Evolutionary conservation across 331 rosid genomes (phyloP), one percentile per base, ranked within the genome.

Genomic region (Quercus phellos): DNA sequence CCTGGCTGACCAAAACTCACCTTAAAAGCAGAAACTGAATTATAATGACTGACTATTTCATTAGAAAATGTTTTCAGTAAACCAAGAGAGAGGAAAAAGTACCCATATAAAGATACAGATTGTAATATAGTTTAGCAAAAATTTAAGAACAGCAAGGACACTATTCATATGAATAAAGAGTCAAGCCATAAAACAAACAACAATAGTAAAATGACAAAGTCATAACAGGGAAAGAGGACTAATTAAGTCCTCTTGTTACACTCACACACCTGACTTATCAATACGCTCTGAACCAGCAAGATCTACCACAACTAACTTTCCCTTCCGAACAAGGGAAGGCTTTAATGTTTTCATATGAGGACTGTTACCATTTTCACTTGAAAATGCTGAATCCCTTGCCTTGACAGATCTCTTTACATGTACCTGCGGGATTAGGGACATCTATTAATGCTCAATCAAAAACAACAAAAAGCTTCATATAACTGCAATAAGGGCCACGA

Each of bases 231-330:
- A 5, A 64, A 30, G 50, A 64, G 14, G 5, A 64, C 70, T 8
- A 17, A 64, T 6, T 22, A 64, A 64, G 26, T 64, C 26, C 56
- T 55, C 29, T 34, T 6, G 58, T 58, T 30, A 72, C 32, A 81
- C 74, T 75, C 61, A 82, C 90, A 19, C 58, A 93, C 99, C 99
- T 87, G 99, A 95, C 85, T 95, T 95, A 64, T 93, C 92, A 51
- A 95, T 91, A 64, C 99, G 92, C 88, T 95, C 99, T 34, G 99
- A 95, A 81, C 99, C 99, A 74, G 99, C 99, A 82, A 95, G 98
- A 88, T 95, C 99, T 58, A 95, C 99, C 54, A 95, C 94, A 54
- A 95, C 92, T 85, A 95, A 80, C 83, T 93, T 95, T 66, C 94
- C 95, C 84, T 90, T 95, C 80, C 93, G 92, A 74, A 95, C 82